Percentiles rank a stretch among this genome's conserved stretches.
Evolutionary conservation across 2,329 filamentous ascomycete genomes (phyloP).

Genomic region (Claviceps lovelessii): DNA sequence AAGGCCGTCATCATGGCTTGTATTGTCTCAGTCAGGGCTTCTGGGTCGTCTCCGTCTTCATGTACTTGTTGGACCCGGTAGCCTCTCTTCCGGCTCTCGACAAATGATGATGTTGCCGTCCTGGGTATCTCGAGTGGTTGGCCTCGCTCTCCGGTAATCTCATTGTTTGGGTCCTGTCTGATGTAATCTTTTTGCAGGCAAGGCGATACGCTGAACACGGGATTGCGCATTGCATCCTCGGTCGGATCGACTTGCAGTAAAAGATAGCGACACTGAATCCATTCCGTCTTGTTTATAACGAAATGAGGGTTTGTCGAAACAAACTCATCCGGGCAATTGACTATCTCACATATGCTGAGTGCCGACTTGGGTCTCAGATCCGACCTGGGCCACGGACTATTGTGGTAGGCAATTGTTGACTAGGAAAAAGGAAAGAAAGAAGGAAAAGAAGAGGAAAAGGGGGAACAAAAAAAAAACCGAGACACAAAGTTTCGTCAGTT

Average conservation of each 20-base stretch:
- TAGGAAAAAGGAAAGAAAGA: background rate
- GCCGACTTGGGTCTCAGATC: constrained; percentile 42
- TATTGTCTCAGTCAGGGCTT: background rate
- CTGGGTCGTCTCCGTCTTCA: constrained; percentile 2
- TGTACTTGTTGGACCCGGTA: too few relatives aligned
- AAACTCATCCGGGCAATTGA: constrained; percentile 57
- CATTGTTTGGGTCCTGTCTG: constrained; percentile 12
- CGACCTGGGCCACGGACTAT: constrained; percentile 50
- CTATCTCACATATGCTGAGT: constrained; percentile 70
- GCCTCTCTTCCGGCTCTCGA: background rate
- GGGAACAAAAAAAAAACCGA: too few relatives aligned
- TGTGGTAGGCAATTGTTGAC: background rate
- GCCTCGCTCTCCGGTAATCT: constrained; percentile 2
- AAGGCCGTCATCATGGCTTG: background rate
- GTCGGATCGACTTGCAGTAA: constrained; percentile 33
- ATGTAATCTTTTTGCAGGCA: constrained; percentile 10
- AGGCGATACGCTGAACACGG: constrained; percentile 5
- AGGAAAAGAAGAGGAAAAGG: too few relatives aligned
- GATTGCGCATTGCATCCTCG: background rate
- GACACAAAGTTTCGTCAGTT: background rate
- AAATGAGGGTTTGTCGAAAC: constrained; percentile 41
- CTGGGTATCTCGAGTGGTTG: constrained; percentile 13
- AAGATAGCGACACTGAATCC: constrained; percentile 82
- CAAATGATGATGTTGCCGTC: constrained; percentile 13
- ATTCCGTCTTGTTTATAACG: constrained; percentile 62